Evolutionary conservation across 495 filamentous ascomycete species (phyloP).

Genomic region (Podospora conica): DNA sequence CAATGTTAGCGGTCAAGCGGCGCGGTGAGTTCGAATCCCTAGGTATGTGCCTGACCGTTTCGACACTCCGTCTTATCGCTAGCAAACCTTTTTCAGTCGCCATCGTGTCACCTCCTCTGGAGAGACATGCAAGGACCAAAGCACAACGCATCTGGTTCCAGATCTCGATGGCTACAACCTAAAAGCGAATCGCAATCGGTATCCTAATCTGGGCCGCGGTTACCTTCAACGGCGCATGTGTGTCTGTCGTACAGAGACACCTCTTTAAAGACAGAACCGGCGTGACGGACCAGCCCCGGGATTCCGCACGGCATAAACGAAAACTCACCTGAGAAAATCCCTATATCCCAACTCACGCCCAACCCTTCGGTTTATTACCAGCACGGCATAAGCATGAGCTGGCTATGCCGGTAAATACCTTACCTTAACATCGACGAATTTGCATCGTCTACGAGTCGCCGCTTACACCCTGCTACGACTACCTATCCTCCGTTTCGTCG

Average conservation of each 20-base stretch:
- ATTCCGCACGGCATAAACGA: background rate
- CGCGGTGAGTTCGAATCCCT: too few relatives aligned
- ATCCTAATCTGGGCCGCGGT: background rate
- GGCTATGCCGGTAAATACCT: background rate
- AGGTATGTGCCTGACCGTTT: too few relatives aligned
- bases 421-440: too few relatives aligned
- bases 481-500: background rate
- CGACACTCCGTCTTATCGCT: too few relatives aligned
- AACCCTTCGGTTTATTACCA: background rate
- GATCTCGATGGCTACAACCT: slow-evolving; percentile 1
- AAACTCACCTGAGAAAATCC: background rate
- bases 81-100: background rate
- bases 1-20: too few relatives aligned
- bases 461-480: background rate
- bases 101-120: background rate
- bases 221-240: background rate
- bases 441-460: background rate
- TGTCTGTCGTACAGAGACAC: background rate
- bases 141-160: background rate
- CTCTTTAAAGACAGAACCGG: background rate
- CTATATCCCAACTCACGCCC: background rate
- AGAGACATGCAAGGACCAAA: background rate
- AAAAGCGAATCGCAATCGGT: background rate
- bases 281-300: background rate
- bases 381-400: background rate